Percentiles rank a stretch among this genome's conserved stretches.
Conservation (phyloP, 2,329 filamentous ascomycete species). For the Nigrospora oryzae region DNA sequence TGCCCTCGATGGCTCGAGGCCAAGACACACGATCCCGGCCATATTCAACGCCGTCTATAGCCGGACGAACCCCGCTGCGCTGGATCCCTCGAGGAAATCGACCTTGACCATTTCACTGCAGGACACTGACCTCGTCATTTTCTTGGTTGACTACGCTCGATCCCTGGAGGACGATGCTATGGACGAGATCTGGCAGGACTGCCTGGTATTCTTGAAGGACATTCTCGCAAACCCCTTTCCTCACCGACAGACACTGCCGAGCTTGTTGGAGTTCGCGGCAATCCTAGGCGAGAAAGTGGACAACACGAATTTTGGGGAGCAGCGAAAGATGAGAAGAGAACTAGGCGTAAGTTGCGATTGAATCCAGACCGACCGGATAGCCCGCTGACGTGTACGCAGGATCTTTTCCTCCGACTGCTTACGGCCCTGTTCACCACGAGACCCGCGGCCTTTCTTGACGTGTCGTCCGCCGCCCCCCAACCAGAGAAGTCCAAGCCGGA, state of each 20-base stretch:
- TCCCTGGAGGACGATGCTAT: constrained; percentile 94
- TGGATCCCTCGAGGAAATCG: constrained; percentile 75
- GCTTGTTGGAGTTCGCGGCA: constrained; percentile 78
- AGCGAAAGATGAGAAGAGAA: constrained; percentile 83
- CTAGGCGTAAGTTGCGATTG: constrained; percentile 57
- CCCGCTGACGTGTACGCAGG: constrained; percentile 41
- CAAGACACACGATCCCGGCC: constrained; percentile 84
- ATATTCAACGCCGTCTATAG: constrained; percentile 96
- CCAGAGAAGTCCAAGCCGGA: constrained; percentile 29
- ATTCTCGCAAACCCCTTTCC: constrained; percentile 90
- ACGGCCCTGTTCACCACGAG: constrained; percentile 92
- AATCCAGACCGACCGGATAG: neutral
- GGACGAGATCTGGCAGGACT: constrained; percentile 97
- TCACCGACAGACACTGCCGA: constrained; percentile 81
- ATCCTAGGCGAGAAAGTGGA: constrained; percentile 92
- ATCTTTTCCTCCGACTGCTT: constrained; percentile 79
- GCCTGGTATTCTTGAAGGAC: constrained; percentile 82
- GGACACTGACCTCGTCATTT: constrained; percentile 77
- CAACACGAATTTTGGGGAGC: constrained; percentile 95
- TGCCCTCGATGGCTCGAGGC: constrained; percentile 82
- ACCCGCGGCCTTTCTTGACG: constrained; percentile 63
- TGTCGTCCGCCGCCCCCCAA: constrained; percentile 22
- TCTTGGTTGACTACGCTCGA: constrained; percentile 81
- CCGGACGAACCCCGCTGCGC: constrained; percentile 72
- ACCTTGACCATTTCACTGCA: constrained; percentile 79